Evolutionary conservation across 2,329 filamentous ascomycete species (phyloP).

Genomic region (Alternaria gaisen): DNA sequence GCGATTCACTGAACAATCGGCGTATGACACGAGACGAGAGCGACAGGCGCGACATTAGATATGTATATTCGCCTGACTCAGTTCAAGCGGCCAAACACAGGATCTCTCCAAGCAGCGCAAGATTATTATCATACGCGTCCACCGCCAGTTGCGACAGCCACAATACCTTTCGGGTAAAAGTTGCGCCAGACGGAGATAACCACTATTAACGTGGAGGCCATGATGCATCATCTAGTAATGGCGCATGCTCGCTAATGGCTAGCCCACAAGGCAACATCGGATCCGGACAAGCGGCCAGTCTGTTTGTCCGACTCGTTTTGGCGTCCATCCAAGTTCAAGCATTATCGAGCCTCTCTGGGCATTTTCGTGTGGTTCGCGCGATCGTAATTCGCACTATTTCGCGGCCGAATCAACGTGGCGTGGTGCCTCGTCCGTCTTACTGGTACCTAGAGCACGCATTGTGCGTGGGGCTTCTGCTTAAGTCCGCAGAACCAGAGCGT

Average conservation of each 20-base stretch:
- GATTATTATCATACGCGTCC: background rate
- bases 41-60: conserved; percentile 23
- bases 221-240: conserved; percentile 7
- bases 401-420: conserved; percentile 5
- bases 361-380: background rate
- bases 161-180: conserved; percentile 2
- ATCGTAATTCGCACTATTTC: conserved; percentile 3
- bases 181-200: conserved; percentile 24
- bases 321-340: background rate
- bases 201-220: conserved; percentile 22
- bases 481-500: background rate
- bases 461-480: background rate
- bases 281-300: conserved; percentile 8
- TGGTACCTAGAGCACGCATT: background rate
- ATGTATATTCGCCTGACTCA: background rate
- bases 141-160: conserved; percentile 6
- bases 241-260: conserved; percentile 20
- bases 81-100: background rate
- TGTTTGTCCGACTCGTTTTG: conserved; percentile 23
- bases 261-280: background rate
- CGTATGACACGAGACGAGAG: conserved; percentile 11
- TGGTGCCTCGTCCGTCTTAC: background rate
- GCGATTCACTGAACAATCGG: conserved; percentile 2
- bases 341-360: too few species aligned
- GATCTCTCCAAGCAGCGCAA: background rate